Evolutionary conservation across 2,329 filamentous ascomycete species (phyloP).

Genomic region (Lanzia echinophila): DNA sequence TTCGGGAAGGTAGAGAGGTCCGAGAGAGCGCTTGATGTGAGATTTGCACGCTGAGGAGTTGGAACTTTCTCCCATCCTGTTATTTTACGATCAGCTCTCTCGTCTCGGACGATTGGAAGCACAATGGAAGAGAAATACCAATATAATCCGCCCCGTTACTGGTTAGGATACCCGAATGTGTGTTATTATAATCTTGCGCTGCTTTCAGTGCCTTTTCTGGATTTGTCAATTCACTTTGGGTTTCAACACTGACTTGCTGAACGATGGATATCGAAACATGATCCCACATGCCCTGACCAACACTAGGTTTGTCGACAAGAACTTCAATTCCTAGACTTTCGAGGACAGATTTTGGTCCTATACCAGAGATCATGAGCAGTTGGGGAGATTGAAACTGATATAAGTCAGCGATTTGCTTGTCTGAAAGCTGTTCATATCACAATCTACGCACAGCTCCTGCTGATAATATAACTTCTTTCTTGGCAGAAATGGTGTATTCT

Average conservation of each 20-base stretch:
- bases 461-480: constrained; percentile 1
- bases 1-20: constrained; percentile 32
- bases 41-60: constrained; percentile 14
- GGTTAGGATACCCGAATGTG: not conserved
- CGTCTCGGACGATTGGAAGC: not conserved
- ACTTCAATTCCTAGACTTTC: not conserved
- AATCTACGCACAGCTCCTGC: not conserved
- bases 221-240: not conserved
- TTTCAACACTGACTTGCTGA: constrained; percentile 1
- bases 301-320: not conserved
- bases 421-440: too few species aligned
- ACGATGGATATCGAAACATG: not conserved
- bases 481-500: not conserved
- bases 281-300: not conserved
- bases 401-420: not conserved
- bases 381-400: constrained; percentile 1
- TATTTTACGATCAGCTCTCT: not conserved
- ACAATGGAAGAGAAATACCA: not conserved
- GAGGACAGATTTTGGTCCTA: not conserved
- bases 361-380: constrained; percentile 4
- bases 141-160: constrained; percentile 4
- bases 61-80: constrained; percentile 14
- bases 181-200: not conserved
- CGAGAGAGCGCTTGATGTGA: constrained; percentile 32
- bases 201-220: not conserved